Percentiles rank a stretch among this genome's conserved stretches.
phyloP scores from a whole-genome alignment of 495 filamentous ascomycete genomes.

The Neurospora sp. region DNA sequence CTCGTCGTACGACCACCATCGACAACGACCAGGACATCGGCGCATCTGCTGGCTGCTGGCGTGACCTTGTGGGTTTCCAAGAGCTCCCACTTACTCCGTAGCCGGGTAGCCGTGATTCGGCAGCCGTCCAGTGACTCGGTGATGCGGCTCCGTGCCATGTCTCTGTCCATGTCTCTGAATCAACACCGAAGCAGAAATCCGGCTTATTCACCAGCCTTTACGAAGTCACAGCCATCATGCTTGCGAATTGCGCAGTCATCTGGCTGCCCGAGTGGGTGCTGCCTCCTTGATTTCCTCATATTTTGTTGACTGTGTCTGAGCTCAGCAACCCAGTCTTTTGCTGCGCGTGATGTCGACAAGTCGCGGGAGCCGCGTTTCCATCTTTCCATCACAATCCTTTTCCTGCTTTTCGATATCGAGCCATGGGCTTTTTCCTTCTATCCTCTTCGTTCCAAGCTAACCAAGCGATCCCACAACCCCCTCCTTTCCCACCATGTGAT shows the following conservation, averaged over 20 bases:
- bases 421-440: not conserved
- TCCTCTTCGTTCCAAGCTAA: not conserved
- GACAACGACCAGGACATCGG: not conserved
- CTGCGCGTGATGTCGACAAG: not conserved
- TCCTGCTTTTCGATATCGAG: not conserved
- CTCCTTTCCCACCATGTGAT: constrained; percentile 2
- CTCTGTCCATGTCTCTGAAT: not conserved
- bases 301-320: not conserved
- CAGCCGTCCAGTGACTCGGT: not conserved
- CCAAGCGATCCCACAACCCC: not conserved
- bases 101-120: not conserved
- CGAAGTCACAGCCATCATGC: not conserved
- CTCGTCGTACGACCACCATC: not conserved
- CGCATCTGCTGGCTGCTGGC: not conserved
- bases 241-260: not conserved
- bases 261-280: not conserved
- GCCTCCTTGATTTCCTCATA: not conserved
- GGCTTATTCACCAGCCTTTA: not conserved
- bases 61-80: not conserved
- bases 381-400: not conserved
- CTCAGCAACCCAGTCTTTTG: not conserved
- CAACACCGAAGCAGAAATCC: not conserved
- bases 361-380: not conserved
- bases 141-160: not conserved
- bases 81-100: not conserved